Evolutionary conservation across 2,329 filamentous ascomycete species (phyloP).

Genomic region (Helotiales sp.): DNA sequence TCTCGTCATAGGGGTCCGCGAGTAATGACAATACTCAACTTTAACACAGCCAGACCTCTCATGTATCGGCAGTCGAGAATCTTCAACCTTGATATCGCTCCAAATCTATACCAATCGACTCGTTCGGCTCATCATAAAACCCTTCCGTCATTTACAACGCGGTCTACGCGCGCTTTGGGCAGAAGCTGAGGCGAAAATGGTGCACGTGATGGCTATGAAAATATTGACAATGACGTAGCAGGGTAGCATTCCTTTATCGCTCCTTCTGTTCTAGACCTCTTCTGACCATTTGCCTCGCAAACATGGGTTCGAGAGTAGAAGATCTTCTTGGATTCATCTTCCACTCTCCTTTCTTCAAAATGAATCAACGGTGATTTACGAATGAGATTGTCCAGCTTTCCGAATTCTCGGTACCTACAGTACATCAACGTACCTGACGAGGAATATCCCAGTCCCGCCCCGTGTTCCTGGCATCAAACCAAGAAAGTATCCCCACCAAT

Average conservation of each 20-base stretch:
- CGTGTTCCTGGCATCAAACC: neutral
- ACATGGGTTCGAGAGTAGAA: neutral
- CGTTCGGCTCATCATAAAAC: too few relatives aligned
- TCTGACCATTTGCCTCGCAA: neutral
- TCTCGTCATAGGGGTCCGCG: neutral
- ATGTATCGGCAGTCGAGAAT: too few relatives aligned
- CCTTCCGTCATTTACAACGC: too few relatives aligned
- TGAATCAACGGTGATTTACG: neutral
- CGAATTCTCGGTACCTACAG: too few relatives aligned
- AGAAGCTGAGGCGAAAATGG: too few relatives aligned
- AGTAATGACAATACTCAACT: neutral
- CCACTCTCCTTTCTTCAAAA: neutral
- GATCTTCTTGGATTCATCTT: neutral
- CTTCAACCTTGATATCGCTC: too few relatives aligned
- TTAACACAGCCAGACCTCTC: neutral
- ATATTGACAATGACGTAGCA: neutral
- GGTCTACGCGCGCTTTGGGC: too few relatives aligned
- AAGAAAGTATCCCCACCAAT: neutral
- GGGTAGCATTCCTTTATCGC: too few relatives aligned
- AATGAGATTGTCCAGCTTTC: too few relatives aligned
- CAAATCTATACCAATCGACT: too few relatives aligned
- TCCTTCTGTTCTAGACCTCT: neutral
- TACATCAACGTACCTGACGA: neutral
- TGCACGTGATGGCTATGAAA: neutral
- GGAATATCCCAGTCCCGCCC: neutral